phyloP scores from a whole-genome alignment of 129 eudicot species.

The Pittosporum tobira region DNA sequence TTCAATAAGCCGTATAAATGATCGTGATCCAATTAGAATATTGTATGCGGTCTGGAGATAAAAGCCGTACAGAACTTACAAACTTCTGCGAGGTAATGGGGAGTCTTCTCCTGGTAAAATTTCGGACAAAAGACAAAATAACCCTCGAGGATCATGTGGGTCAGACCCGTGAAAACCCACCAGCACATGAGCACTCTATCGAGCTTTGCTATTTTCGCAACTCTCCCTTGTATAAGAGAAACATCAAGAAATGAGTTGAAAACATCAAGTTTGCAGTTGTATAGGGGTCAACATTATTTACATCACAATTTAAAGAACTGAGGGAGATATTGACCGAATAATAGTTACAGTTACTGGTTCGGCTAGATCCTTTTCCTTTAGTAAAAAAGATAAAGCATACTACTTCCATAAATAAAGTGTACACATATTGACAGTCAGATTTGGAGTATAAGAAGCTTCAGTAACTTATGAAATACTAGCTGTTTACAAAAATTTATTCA shows the following conservation, averaged over 20 bases:
- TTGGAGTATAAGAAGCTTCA: not conserved
- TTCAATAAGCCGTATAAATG: not conserved
- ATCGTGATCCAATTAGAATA: not conserved
- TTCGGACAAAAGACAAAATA: slow-evolving; percentile 82
- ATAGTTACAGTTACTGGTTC: not conserved
- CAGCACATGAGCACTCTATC: slow-evolving; percentile 91
- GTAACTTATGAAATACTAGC: not conserved
- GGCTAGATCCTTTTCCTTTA: not conserved
- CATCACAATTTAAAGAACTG: no score
- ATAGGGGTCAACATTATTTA: not conserved
- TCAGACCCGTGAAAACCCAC: slow-evolving; percentile 90
- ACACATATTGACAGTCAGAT: not conserved
- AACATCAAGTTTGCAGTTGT: not conserved
- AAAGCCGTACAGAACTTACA: slow-evolving; percentile 40
- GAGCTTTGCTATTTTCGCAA: slow-evolving; percentile 40
- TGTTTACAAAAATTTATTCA: not conserved
- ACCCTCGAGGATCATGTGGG: slow-evolving; percentile 86
- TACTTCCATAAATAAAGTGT: not conserved
- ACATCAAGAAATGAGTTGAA: slow-evolving; percentile 3
- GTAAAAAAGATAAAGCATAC: not conserved
- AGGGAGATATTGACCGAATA: not conserved
- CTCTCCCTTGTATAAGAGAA: slow-evolving; percentile 33
- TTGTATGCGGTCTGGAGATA: not conserved
- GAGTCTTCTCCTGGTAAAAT: slow-evolving; percentile 54
- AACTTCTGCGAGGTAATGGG: slow-evolving; percentile 76